These are phyloP conservation scores for Diaporthe nobilis DNA, from an alignment of 2,329 filamentous ascomycete genomes.

Conservation along the genomic window DNA sequence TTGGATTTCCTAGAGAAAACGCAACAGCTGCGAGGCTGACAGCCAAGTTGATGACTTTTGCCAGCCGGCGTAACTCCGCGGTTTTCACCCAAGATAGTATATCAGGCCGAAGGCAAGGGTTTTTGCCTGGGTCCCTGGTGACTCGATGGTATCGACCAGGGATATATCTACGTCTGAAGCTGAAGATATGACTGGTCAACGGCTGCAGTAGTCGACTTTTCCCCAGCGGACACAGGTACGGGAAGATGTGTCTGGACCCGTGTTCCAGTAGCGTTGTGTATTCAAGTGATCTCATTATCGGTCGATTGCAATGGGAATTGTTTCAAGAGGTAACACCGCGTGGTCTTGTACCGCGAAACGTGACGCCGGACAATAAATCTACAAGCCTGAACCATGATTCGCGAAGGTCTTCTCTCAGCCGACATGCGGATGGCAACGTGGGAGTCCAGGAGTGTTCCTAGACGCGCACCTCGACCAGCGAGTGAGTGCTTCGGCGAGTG, in stretches of 20 bases:
- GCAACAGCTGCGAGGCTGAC: background rate
- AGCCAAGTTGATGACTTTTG: background rate
- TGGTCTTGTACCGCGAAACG: conserved; percentile 5
- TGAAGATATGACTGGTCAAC: conserved; percentile 17
- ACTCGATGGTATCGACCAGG: background rate
- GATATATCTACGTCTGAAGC: background rate
- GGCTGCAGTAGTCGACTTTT: background rate
- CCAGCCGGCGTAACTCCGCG: conserved; percentile 8
- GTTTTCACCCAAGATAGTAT: conserved; percentile 16
- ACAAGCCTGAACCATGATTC: conserved; percentile 1
- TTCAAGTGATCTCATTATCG: conserved; percentile 20
- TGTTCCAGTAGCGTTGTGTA: background rate
- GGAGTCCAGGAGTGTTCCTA: background rate
- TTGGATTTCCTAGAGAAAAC: background rate
- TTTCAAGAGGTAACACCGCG: conserved; percentile 31
- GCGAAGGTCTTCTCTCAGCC: background rate
- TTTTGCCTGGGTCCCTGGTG: background rate
- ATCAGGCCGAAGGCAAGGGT: background rate
- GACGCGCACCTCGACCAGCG: background rate
- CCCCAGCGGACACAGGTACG: background rate
- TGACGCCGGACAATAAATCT: background rate
- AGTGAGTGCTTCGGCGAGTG: background rate
- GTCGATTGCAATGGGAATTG: conserved; percentile 7
- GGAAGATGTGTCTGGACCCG: background rate
- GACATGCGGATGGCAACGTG: conserved; percentile 1